These are phyloP conservation scores for Haplosporangium gracile DNA, from an alignment of 192 early-diverging fungal genomes.

Conservation along the genomic window DNA sequence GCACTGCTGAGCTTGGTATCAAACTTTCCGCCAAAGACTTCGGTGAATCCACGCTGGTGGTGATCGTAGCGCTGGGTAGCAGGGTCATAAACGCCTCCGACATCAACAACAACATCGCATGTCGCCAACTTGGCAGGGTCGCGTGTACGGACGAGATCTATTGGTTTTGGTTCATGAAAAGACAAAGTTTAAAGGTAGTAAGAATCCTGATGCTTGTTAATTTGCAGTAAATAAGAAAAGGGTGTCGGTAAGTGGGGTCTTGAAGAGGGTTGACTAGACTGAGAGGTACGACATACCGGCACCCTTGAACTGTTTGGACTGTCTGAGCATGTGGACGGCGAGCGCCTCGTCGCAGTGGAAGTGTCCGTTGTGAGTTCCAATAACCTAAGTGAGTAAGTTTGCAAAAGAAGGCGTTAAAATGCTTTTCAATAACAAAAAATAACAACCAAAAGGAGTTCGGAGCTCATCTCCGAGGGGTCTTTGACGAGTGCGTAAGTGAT, in stretches of 20 bases:
- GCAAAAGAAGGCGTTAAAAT: background rate
- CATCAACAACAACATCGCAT: slow-evolving; percentile 94
- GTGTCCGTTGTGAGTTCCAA: slow-evolving; percentile 90
- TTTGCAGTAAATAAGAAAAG: background rate
- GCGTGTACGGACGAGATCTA: slow-evolving; percentile 81
- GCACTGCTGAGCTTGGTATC: slow-evolving; percentile 93
- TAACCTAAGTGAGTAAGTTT: slow-evolving; percentile 53
- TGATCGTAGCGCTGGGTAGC: slow-evolving; percentile 84
- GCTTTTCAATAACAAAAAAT: background rate
- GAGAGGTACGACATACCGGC: slow-evolving; percentile 53
- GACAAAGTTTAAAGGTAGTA: no score
- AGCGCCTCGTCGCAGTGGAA: slow-evolving; percentile 94
- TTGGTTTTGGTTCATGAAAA: no score
- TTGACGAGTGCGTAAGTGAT: background rate
- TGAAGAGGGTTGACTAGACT: background rate
- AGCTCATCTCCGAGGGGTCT: background rate
- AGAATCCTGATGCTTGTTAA: background rate
- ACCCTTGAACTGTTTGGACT: slow-evolving; percentile 70
- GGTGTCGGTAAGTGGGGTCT: background rate
- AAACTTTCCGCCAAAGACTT: slow-evolving; percentile 84
- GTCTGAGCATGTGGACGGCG: slow-evolving; percentile 88
- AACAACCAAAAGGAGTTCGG: background rate
- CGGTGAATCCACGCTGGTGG: slow-evolving; percentile 93
- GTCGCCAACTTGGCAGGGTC: slow-evolving; percentile 82
- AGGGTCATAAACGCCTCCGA: slow-evolving; percentile 93